Conservation (phyloP, 805 yeast genomes). For the Candida sonorensis region DNA sequence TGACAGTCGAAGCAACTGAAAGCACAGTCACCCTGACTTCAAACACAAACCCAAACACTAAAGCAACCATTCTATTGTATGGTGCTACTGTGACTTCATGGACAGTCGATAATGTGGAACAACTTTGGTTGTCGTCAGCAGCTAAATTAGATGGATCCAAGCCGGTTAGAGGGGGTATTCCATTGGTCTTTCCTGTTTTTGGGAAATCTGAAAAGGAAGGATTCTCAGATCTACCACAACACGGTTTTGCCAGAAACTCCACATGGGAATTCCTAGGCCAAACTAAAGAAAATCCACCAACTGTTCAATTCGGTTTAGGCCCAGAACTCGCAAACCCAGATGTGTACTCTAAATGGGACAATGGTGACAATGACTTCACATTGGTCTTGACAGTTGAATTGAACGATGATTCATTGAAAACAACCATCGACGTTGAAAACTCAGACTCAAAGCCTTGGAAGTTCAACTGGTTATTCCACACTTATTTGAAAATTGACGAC, state of each 20-base stretch:
- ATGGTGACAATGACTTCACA: conserved; percentile 62
- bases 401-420: conserved; percentile 49
- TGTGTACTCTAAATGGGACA: conserved; percentile 48
- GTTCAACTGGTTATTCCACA: conserved; percentile 94
- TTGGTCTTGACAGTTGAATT: conserved; percentile 64
- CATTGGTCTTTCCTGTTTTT: conserved; percentile 89
- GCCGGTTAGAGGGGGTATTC: conserved; percentile 97
- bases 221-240: conserved; percentile 76
- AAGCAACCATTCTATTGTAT: conserved; percentile 64
- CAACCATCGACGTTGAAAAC: conserved; percentile 72
- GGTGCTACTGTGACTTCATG: conserved; percentile 91
- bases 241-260: conserved; percentile 90
- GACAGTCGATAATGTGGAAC: conserved; percentile 66
- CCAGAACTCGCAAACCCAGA: conserved; percentile 75
- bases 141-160: conserved; percentile 87
- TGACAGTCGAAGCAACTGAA: conserved; percentile 65
- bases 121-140: conserved; percentile 71
- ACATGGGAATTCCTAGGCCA: conserved; percentile 94
- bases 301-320: conserved; percentile 85
- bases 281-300: conserved; percentile 58
- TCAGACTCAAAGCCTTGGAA: conserved; percentile 59
- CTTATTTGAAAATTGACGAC: conserved; percentile 71
- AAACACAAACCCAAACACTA: conserved; percentile 43
- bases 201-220: conserved; percentile 64
- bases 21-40: conserved; percentile 54